phyloP scores from a whole-genome alignment of 1,284 basidiomycete species.

The Ganoderma boninense region DNA sequence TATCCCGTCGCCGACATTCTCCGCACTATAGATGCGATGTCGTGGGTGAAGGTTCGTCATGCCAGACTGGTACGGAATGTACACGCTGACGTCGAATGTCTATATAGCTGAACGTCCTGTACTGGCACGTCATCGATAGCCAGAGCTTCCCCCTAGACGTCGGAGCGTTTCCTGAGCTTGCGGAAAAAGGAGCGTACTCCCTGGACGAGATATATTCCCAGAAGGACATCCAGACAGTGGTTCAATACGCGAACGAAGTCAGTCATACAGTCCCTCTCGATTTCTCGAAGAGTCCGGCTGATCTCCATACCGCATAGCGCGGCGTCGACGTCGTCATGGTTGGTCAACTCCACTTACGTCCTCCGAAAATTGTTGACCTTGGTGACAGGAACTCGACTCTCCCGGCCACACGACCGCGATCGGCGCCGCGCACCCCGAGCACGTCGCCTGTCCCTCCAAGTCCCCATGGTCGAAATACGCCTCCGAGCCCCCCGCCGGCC shows the following conservation, averaged over 20 bases:
- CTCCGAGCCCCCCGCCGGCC: constrained; percentile 81
- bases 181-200: constrained; percentile 74
- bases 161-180: constrained; percentile 65
- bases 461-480: constrained; percentile 71
- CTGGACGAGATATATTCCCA: constrained; percentile 61
- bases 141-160: constrained; percentile 79
- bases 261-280: no score
- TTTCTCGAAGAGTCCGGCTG: background rate
- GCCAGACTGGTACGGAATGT: background rate
- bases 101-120: constrained; percentile 67
- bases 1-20: constrained; percentile 73
- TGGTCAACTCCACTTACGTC: background rate
- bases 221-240: constrained; percentile 65
- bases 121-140: constrained; percentile 82
- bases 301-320: constrained; percentile 48
- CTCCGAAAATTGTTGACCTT: background rate
- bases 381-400: constrained; percentile 61
- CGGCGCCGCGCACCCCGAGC: constrained; percentile 68
- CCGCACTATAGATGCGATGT: constrained; percentile 84
- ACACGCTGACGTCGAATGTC: constrained; percentile 8
- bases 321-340: constrained; percentile 76
- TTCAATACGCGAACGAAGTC: constrained; percentile 75
- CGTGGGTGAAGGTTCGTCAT: constrained; percentile 75
- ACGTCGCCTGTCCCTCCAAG: constrained; percentile 73
- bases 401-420: constrained; percentile 83